Evolutionary conservation across 768 basidiomycete species (phyloP).

Genomic region (Termitomyces sp.): DNA sequence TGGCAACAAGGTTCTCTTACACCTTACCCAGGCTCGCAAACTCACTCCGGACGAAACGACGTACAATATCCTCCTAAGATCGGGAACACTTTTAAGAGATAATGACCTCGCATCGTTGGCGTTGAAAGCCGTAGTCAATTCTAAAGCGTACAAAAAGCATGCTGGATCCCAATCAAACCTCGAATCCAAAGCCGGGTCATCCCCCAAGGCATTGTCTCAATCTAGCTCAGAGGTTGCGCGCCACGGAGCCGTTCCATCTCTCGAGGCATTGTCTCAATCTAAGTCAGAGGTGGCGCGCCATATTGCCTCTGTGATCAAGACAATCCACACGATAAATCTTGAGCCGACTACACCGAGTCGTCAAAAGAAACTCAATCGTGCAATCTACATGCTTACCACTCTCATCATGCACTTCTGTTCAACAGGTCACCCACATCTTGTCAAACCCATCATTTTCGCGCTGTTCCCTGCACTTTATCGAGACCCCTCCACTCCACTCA

Average conservation of each 20-base stretch:
- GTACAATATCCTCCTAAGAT: constrained; percentile 54
- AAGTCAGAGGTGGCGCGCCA: neutral
- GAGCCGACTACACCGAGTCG: constrained; percentile 2
- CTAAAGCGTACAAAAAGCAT: neutral
- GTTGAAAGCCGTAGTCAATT: constrained; percentile 17
- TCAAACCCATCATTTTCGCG: constrained; percentile 41
- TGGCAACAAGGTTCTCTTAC: constrained; percentile 42
- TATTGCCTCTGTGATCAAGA: neutral
- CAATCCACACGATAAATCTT: constrained; percentile 3
- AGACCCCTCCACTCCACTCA: constrained; percentile 18
- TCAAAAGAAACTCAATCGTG: constrained; percentile 18
- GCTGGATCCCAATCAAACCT: neutral
- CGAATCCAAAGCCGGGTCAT: constrained; percentile 1
- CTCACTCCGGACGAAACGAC: constrained; percentile 44
- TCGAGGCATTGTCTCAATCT: neutral
- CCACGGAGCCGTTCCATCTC: constrained; percentile 2
- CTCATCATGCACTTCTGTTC: constrained; percentile 48
- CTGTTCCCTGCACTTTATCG: constrained; percentile 49
- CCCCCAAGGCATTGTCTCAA: neutral
- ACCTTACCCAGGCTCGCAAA: constrained; percentile 43
- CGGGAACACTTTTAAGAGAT: constrained; percentile 43
- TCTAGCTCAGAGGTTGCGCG: neutral
- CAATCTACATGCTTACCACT: constrained; percentile 43
- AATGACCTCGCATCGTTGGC: constrained; percentile 35
- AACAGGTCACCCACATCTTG: constrained; percentile 38